These are phyloP conservation scores for Lepiota brunneoincarnata DNA, from an alignment of 768 basidiomycete species.

Conservation along the genomic window DNA sequence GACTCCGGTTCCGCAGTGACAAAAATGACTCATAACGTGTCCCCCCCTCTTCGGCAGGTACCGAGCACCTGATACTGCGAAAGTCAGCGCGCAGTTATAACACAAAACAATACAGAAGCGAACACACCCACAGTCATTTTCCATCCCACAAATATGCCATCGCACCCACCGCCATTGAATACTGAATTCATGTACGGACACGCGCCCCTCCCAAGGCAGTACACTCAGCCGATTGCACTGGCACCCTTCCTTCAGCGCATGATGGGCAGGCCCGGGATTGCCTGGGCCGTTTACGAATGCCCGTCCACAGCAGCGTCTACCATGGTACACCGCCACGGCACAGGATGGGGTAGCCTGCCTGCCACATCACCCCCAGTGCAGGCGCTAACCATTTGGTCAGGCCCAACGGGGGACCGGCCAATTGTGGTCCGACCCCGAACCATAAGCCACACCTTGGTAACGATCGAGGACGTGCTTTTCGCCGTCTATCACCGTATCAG, in stretches of 20 bases:
- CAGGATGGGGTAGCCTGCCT: background rate
- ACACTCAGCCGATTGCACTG: background rate
- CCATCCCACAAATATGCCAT: constrained; percentile 1
- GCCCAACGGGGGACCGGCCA: background rate
- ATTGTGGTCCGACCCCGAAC: background rate
- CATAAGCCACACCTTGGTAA: constrained; percentile 1
- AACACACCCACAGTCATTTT: background rate
- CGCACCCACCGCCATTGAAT: background rate
- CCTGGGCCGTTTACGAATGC: constrained; percentile 5
- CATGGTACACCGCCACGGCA: constrained; percentile 4
- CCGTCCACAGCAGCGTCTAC: background rate
- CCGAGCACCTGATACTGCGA: background rate
- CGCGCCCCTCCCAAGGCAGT: background rate
- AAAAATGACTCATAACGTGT: constrained; percentile 5
- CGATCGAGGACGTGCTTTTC: background rate
- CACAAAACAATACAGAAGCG: background rate
- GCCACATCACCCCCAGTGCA: background rate
- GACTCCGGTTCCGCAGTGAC: constrained; percentile 11
- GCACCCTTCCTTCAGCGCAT: background rate
- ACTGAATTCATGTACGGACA: background rate
- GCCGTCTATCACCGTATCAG: constrained; percentile 2
- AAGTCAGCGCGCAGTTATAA: too few species aligned
- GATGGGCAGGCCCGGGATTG: background rate
- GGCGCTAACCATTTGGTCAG: constrained; percentile 6
- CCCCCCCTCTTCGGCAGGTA: background rate